Evolutionary conservation across 371 early-diverging fungal species (phyloP), one percentile per base, ranked within the genome.

Genomic region (Saksenaea vasiformis): DNA sequence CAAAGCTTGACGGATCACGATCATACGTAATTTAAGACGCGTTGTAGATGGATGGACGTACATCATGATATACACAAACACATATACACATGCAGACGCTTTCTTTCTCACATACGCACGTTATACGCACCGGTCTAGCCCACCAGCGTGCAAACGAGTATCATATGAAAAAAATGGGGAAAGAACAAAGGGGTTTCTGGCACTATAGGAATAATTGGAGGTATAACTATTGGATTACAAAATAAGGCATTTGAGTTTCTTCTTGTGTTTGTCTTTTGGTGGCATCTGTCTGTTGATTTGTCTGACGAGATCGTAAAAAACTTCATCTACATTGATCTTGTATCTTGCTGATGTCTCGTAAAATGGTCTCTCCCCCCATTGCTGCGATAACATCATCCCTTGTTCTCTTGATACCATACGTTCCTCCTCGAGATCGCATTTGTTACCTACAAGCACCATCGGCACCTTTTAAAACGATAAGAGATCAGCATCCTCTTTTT

Each of bases 361-460:
- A 69, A 87, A 91, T 1, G 88, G 81, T 39, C 76, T 71, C 11
- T 72, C 65, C 15, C 85, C 85, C 90, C 91, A 91, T 53, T 76
- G 66, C 11, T 65, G 57, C 4, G 91, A 84, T 11, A 89, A 76
- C 13, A 54, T n/a, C 27, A 58, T 56, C 14, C 87, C 90, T 59
- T 81, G 71, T 15, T 86, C 81, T 41, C 80, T 76, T 5, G 82
- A 43, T n/a, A 91, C 90, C n/a, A 74, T 85, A 39, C 92, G 76
- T 63, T 91, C 92, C 47, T 77, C 80, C 51, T 86, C 88, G 58
- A 90, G 66, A 70, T 91, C 92, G 67, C 90, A 89, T 65, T 91
- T 90, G 78, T 91, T 91, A 36, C 92, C 92, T 22, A 84, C 85
- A 7, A 90, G 77, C 1, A 90, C 89, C 77, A 90, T 87, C 7